Percentiles rank a stretch among this genome's conserved stretches.
Evolutionary conservation across 257 asterid species (phyloP).

Genomic region (Solanum pennellii): DNA sequence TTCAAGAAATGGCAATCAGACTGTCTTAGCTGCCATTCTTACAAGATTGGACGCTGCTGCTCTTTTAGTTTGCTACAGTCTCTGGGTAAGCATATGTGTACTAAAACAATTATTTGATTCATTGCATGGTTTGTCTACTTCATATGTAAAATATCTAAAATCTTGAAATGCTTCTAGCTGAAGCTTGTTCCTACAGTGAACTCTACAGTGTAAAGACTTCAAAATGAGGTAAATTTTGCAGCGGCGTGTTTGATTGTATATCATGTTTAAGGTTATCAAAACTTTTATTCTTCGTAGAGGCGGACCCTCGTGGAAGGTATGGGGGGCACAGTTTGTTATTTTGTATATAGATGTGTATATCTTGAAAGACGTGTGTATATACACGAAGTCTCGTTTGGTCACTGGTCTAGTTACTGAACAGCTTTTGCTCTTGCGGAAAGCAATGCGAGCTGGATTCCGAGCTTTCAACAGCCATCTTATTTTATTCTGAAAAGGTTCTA

Average conservation of each 20-base stretch:
- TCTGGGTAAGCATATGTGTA: background rate
- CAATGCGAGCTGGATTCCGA: background rate
- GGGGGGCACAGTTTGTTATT: background rate
- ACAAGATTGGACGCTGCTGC: background rate
- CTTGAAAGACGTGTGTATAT: background rate
- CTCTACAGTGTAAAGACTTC: background rate
- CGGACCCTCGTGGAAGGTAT: background rate
- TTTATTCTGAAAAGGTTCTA: background rate
- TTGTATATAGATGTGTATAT: background rate
- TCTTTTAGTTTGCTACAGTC: background rate
- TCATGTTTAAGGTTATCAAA: background rate
- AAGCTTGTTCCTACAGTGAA: background rate
- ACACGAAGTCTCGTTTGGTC: background rate
- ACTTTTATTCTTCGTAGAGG: background rate
- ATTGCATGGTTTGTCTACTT: background rate
- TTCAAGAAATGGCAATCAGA: conserved; percentile 91
- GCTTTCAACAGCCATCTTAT: background rate
- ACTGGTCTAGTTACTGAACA: background rate
- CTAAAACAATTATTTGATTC: background rate
- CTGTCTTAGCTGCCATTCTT: conserved; percentile 33
- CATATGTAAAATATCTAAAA: background rate
- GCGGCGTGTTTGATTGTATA: background rate
- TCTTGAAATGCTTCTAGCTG: background rate
- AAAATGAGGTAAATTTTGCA: background rate
- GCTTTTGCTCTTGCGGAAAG: background rate